Conservation (phyloP, 2,329 filamentous ascomycete species). For the Colletotrichum sp. region DNA sequence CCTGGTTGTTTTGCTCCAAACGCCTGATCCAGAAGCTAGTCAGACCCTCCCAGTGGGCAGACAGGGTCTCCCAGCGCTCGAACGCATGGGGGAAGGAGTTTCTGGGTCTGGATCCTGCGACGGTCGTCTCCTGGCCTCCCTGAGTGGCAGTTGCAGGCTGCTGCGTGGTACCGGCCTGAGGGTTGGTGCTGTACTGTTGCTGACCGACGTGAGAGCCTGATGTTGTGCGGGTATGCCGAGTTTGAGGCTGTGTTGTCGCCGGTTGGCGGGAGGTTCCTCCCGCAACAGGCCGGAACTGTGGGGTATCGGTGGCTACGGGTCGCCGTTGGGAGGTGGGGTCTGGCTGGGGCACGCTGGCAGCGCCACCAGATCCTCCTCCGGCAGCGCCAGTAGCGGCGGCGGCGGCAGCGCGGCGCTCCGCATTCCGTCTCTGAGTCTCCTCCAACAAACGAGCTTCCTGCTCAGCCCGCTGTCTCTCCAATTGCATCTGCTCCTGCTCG, state of each 20-base stretch:
- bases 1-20: constrained; percentile 87
- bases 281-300: constrained; percentile 25
- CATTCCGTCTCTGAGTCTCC: constrained; percentile 61
- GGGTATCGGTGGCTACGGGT: constrained; percentile 17
- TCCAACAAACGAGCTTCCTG: constrained; percentile 60
- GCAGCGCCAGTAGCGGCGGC: constrained; percentile 51
- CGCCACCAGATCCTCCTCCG: constrained; percentile 26
- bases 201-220: constrained; percentile 29
- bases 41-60: constrained; percentile 96
- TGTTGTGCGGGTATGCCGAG: constrained; percentile 22
- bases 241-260: constrained; percentile 21
- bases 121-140: constrained; percentile 35
- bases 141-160: constrained; percentile 23
- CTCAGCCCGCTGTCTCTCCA: constrained; percentile 63
- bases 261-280: constrained; percentile 27
- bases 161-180: constrained; percentile 25
- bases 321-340: constrained; percentile 21
- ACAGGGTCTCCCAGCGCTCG: constrained; percentile 95
- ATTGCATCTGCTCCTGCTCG: constrained; percentile 66
- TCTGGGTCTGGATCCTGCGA: constrained; percentile 47
- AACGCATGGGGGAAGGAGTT: constrained; percentile 95
- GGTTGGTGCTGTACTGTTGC: constrained; percentile 27
- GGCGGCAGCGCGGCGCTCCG: constrained; percentile 66
- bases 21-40: constrained; percentile 97
- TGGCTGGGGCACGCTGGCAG: constrained; percentile 15